A percentile compares a stretch with the other conserved stretches of the same genome.
Conservation (phyloP, 75 land plant genomes). For the Picea glauca region DNA sequence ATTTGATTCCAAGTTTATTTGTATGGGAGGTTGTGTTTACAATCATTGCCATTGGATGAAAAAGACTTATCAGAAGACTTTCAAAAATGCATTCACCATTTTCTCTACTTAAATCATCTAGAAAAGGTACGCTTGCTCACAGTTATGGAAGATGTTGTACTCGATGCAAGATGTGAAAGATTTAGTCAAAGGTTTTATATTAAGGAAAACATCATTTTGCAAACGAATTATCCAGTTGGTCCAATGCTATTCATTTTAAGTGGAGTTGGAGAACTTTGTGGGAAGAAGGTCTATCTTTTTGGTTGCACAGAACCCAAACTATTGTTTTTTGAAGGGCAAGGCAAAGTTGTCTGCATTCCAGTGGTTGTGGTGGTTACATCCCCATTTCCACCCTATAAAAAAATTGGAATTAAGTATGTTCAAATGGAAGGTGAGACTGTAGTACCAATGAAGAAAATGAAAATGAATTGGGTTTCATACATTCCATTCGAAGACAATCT, state of each 20-base stretch:
- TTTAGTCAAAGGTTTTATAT: slow-evolving; percentile 23
- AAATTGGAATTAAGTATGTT: slow-evolving; percentile 93
- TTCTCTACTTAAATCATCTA: too few species aligned
- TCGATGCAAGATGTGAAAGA: slow-evolving; percentile 33
- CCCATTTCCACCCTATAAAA: slow-evolving; percentile 93
- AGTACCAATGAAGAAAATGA: slow-evolving; percentile 95
- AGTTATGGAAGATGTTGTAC: slow-evolving; percentile 23
- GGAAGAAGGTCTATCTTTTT: slow-evolving; percentile 81
- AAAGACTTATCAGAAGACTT: too few species aligned
- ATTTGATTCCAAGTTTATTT: too few species aligned
- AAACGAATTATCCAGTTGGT: slow-evolving; percentile 13
- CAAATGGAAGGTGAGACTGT: slow-evolving; percentile 90
- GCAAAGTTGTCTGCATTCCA: slow-evolving; percentile 69
- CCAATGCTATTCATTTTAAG: slow-evolving; percentile 32
- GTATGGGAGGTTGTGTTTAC: too few species aligned
- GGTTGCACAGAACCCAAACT: slow-evolving; percentile 93
- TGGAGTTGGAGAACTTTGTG: slow-evolving; percentile 20
- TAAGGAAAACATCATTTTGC: slow-evolving; percentile 18
- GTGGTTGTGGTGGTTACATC: slow-evolving; percentile 93
- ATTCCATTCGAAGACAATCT: slow-evolving; percentile 78
- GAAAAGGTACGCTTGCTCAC: slow-evolving; percentile 14
- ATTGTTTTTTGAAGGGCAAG: slow-evolving; percentile 44
- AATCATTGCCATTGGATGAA: too few species aligned
- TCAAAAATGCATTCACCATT: too few species aligned
- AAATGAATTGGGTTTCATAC: slow-evolving; percentile 97